phyloP scores from a whole-genome alignment of 768 basidiomycete genomes.

The Mycena leptocephala region DNA sequence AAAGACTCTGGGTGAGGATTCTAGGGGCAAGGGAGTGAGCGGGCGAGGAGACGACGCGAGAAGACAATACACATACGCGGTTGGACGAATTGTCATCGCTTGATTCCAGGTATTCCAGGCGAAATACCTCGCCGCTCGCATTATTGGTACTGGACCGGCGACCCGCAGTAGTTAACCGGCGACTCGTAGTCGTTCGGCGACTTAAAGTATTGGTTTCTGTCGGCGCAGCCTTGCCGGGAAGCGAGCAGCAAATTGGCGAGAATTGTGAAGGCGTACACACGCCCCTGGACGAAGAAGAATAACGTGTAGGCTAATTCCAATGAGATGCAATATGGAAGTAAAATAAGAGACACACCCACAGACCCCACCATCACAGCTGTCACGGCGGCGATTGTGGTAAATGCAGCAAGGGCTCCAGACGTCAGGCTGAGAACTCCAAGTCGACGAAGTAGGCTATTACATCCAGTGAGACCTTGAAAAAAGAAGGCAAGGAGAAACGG shows the following conservation, averaged over 20 bases:
- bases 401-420: slow-evolving; percentile 1
- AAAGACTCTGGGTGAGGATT: neutral
- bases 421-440: neutral
- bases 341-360: neutral
- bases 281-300: slow-evolving; percentile 13
- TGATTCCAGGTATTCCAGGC: neutral
- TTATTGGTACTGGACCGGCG: no score
- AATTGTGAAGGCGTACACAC: neutral
- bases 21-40: neutral
- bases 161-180: neutral
- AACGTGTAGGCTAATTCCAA: neutral
- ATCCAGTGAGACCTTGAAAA: neutral
- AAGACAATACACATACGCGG: neutral
- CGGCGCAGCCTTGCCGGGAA: neutral
- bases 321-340: neutral
- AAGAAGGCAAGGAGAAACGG: no score
- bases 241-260: slow-evolving; percentile 12
- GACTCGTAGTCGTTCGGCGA: neutral
- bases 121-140: neutral
- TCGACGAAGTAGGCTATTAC: neutral
- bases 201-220: neutral
- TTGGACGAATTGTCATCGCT: neutral
- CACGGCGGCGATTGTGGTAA: neutral
- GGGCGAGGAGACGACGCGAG: neutral
- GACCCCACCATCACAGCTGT: neutral